Conservation (phyloP, 176 grass and related monocot genomes). For the Urochloa ruziziensis region DNA sequence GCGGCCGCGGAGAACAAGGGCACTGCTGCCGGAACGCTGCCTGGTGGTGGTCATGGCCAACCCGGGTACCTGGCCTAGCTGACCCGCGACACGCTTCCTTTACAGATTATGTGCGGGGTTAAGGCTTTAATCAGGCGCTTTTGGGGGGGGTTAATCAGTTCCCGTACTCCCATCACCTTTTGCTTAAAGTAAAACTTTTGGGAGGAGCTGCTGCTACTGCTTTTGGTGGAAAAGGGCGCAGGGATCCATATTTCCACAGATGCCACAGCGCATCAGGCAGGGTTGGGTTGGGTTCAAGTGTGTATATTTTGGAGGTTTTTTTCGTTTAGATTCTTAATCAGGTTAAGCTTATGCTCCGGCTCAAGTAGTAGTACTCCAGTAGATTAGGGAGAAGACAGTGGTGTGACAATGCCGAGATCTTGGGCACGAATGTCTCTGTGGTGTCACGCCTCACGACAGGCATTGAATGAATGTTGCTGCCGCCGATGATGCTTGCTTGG, state of each 20-base stretch:
- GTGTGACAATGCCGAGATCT: conserved; percentile 4
- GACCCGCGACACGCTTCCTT: neutral
- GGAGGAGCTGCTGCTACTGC: neutral
- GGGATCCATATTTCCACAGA: conserved; percentile 2
- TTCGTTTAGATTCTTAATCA: neutral
- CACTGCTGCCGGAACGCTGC: neutral
- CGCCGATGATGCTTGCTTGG: neutral
- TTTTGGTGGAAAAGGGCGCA: conserved; percentile 3
- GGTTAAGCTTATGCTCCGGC: too few relatives aligned
- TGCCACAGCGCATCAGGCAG: neutral
- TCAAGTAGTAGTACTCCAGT: neutral
- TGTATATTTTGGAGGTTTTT: conserved; percentile 5
- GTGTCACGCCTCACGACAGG: neutral
- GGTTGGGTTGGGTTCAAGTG: neutral
- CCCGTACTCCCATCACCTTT: conserved; percentile 12
- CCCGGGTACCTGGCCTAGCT: conserved; percentile 18
- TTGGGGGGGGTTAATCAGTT: neutral
- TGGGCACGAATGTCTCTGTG: conserved; percentile 26
- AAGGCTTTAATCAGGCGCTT: conserved; percentile 7
- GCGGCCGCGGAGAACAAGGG: neutral
- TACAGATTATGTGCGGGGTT: conserved; percentile 7
- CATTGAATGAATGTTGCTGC: neutral
- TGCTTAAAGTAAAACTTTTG: neutral
- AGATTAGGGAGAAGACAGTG: neutral
- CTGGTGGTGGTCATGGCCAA: neutral